Conservation (phyloP, 2,329 filamentous ascomycete genomes). For the Colletotrichum sublineola region DNA sequence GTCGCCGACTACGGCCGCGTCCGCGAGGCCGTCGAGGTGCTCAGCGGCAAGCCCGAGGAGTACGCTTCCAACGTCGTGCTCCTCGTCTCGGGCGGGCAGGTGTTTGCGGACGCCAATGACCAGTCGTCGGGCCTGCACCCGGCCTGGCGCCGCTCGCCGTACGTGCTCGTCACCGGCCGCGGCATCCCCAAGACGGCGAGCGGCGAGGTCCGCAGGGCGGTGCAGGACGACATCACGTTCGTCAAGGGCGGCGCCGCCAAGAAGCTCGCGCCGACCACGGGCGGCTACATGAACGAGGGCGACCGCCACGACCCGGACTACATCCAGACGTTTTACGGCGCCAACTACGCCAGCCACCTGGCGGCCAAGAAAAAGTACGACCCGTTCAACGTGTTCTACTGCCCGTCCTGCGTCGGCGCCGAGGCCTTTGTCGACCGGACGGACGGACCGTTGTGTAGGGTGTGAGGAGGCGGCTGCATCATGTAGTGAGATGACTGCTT, state of each 20-base stretch:
- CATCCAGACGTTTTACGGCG: slow-evolving; percentile 52
- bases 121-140: slow-evolving; percentile 46
- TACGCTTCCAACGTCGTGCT: slow-evolving; percentile 45
- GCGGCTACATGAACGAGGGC: slow-evolving; percentile 60
- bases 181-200: slow-evolving; percentile 42
- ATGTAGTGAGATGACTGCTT: no score
- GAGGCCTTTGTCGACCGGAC: slow-evolving; percentile 48
- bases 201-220: slow-evolving; percentile 39
- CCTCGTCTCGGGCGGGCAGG: slow-evolving; percentile 49
- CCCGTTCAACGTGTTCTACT: slow-evolving; percentile 52
- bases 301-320: slow-evolving; percentile 52
- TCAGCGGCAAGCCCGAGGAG: slow-evolving; percentile 46
- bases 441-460: slow-evolving; percentile 44
- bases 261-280: slow-evolving; percentile 54
- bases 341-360: slow-evolving; percentile 49
- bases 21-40: slow-evolving; percentile 46
- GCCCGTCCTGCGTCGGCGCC: slow-evolving; percentile 55
- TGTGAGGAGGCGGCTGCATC: not conserved
- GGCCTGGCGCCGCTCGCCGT: slow-evolving; percentile 24
- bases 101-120: slow-evolving; percentile 48
- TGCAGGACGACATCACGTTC: slow-evolving; percentile 48
- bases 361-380: slow-evolving; percentile 53
- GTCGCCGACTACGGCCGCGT: slow-evolving; percentile 43
- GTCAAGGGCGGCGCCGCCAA: slow-evolving; percentile 50
- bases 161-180: slow-evolving; percentile 41